Base-by-base conservation (phyloP, 176 grass and related monocot genomes). In the Zoysia japonica region DNA sequence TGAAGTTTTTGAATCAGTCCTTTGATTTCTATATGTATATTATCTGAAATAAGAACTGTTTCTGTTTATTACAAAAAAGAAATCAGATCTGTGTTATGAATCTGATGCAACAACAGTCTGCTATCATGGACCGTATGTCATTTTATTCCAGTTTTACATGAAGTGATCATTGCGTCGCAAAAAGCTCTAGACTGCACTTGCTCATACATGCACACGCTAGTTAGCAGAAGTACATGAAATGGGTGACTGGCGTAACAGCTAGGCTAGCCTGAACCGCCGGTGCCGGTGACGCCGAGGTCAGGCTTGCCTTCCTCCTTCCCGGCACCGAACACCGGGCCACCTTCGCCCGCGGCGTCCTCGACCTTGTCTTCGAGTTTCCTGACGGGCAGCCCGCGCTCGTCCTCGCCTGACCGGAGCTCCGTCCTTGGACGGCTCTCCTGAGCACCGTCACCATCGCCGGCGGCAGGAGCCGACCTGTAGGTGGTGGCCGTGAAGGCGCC, bases 301-400 rank as follows among this genome's bases (percentile, higher is more conserved):
- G 63, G 61, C 59, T 93, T 91, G 40, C 67, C 72, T 10, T 91
- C 81, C 12, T 97, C 91, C 13, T 5, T 39, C 41, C 87, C 84
- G 41, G 91, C 85, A 17, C 81, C 84, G 64, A 97, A 97, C 65
- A 93, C 87, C 3, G 94, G 94, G 2, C 89, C 91, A 16, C 86
- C 94, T 54, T 78, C 84, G 5, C 87, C 89, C 4, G 84, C 75
- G 17, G 87, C 81, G 51, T 88, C 84, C 10, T 88, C 75, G 1
- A 91, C 86, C 76, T 71, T 91, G 54, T 91, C 89, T 76, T 97
- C 83, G 2, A 88, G 35, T 42, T 86, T 93, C 67, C 83, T 72
- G 11, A 93, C 64, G 5, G 74, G 79, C 19, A 82, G 42, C 48
- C 84, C 82, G 2, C 48, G 84, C 15, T 93, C 84, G 35, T 93